phyloP scores from a whole-genome alignment of 1,139 yeast species.

The Geotrichum restrictum region DNA sequence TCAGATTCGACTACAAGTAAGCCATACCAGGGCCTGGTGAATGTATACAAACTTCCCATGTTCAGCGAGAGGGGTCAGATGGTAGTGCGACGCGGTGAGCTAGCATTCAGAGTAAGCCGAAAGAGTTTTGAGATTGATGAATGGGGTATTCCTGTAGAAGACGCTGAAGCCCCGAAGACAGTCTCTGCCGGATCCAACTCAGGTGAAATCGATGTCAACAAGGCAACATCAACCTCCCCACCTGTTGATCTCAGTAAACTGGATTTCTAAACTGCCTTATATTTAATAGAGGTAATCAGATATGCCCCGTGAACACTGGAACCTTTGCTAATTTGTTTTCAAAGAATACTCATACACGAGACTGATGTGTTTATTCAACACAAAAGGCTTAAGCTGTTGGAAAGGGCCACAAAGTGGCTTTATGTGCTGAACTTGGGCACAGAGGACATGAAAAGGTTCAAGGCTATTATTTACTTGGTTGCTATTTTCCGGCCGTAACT shows the following conservation, averaged over 20 bases:
- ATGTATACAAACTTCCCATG: slow-evolving; percentile 67
- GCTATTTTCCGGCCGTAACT: too few relatives aligned
- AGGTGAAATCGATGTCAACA: slow-evolving; percentile 9
- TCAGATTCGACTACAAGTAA: slow-evolving; percentile 24
- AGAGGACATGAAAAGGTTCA: too few relatives aligned
- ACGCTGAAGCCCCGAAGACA: slow-evolving; percentile 27
- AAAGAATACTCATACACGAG: too few relatives aligned
- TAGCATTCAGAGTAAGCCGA: slow-evolving; percentile 80
- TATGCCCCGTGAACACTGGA: too few relatives aligned
- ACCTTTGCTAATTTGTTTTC: too few relatives aligned
- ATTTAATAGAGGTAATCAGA: neutral
- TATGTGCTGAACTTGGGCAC: too few relatives aligned
- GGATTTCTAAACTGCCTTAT: slow-evolving; percentile 4
- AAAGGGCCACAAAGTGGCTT: too few relatives aligned
- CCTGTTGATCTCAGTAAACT: slow-evolving; percentile 14
- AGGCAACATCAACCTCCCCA: neutral
- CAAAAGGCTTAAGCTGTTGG: too few relatives aligned
- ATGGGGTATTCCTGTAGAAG: slow-evolving; percentile 95
- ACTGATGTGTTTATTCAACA: too few relatives aligned
- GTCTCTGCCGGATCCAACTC: neutral
- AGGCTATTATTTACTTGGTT: too few relatives aligned
- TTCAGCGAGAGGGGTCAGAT: slow-evolving; percentile 75
- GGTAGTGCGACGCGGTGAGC: slow-evolving; percentile 71
- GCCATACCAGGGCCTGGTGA: slow-evolving; percentile 68
- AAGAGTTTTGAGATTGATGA: slow-evolving; percentile 80